These are phyloP conservation scores for Notholithocarpus densiflorus DNA, from an alignment of 306 rosid genomes.

Conservation along the genomic window DNA sequence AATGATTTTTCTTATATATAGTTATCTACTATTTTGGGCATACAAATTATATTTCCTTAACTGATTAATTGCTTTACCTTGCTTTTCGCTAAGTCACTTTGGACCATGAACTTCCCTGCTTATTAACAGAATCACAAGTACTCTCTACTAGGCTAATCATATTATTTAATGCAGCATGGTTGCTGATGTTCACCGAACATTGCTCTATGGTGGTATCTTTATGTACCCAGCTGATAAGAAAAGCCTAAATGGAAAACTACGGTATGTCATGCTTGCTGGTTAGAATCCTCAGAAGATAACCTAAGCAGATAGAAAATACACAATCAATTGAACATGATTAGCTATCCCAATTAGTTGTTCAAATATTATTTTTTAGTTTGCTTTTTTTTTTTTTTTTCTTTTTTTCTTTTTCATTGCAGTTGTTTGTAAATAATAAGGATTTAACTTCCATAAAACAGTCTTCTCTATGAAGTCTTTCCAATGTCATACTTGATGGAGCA, in stretches of 20 bases:
- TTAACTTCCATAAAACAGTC: conserved; percentile 35
- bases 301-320: not conserved
- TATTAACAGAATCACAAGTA: not conserved
- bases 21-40: too few relatives aligned
- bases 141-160: not conserved
- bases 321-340: not conserved
- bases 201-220: conserved; percentile 95
- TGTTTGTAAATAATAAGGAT: not conserved
- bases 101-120: not conserved
- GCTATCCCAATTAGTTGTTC: not conserved
- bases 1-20: not conserved
- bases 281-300: not conserved
- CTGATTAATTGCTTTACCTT: not conserved
- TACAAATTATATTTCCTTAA: too few relatives aligned
- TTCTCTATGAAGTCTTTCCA: conserved; percentile 93
- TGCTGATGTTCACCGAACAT: conserved; percentile 97
- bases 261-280: conserved; percentile 42
- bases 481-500: conserved; percentile 96
- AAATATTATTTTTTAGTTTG: not conserved
- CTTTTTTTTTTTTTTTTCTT: not conserved
- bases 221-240: conserved; percentile 96
- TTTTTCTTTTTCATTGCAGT: not conserved
- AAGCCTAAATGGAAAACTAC: conserved; percentile 89
- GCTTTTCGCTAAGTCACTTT: not conserved
- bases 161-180: conserved; percentile 66